Evolutionary conservation across 2,329 filamentous ascomycete species (phyloP).

Genomic region (Botryotinia globosa): DNA sequence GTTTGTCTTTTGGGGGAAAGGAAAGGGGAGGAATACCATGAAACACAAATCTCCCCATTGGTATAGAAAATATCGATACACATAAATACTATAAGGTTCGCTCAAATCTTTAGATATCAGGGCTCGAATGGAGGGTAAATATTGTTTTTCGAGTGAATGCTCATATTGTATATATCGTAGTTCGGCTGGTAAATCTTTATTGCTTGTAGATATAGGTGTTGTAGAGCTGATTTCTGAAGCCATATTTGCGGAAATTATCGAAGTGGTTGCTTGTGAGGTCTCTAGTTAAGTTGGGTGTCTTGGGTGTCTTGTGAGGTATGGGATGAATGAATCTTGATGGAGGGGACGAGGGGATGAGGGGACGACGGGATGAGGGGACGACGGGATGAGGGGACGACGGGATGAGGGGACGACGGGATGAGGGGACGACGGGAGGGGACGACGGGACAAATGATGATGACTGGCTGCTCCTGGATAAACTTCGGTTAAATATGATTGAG

Average conservation of each 20-base stretch:
- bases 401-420: no score
- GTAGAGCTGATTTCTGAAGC: constrained; percentile 15
- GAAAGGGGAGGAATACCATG: constrained; percentile 57
- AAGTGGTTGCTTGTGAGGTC: neutral
- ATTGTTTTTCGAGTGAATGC: constrained; percentile 57
- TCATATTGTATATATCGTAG: constrained; percentile 61
- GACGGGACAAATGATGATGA: neutral
- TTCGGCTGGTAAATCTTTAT: constrained; percentile 42
- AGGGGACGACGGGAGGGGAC: no score
- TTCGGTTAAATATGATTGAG: neutral
- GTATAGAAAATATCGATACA: constrained; percentile 96
- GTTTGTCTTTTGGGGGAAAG: neutral
- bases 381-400: no score
- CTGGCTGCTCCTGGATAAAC: neutral
- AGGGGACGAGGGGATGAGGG: no score
- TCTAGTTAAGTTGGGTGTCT: neutral
- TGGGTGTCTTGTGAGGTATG: neutral
- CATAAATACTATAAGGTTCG: constrained; percentile 98
- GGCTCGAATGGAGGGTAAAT: constrained; percentile 83
- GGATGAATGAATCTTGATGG: neutral
- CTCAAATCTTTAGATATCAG: constrained; percentile 95
- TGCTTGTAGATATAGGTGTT: neutral
- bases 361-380: no score
- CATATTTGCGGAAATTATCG: constrained; percentile 15
- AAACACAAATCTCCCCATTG: constrained; percentile 98